Percentiles rank a stretch among this genome's conserved stretches.
These are phyloP conservation scores for Pichia manshurica DNA, from an alignment of 805 yeast genomes.

Conservation along the genomic window DNA sequence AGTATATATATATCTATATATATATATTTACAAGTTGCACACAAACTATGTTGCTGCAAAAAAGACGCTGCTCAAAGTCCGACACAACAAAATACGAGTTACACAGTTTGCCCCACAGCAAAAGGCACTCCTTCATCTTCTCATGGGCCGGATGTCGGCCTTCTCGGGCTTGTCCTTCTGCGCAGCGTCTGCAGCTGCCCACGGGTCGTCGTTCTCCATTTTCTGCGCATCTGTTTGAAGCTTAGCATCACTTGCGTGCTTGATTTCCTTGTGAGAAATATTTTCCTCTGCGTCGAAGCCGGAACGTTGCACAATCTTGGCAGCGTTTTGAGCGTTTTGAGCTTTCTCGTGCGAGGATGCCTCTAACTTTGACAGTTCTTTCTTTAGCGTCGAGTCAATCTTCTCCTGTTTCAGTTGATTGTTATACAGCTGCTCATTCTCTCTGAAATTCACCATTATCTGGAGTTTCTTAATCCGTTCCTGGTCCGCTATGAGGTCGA, in stretches of 20 bases:
- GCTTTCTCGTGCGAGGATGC: slow-evolving; percentile 15
- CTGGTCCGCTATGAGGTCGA: slow-evolving; percentile 56
- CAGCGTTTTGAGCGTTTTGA: slow-evolving; percentile 3
- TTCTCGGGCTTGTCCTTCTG: neutral
- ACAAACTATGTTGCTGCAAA: no score
- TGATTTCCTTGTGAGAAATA: slow-evolving; percentile 1
- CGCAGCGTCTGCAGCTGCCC: slow-evolving; percentile 1
- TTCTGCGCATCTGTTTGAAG: slow-evolving; percentile 3
- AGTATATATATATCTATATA: no score
- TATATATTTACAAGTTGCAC: no score
- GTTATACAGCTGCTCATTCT: slow-evolving; percentile 33
- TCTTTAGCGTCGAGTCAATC: slow-evolving; percentile 20
- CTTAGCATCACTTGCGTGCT: neutral
- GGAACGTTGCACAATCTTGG: slow-evolving; percentile 1
- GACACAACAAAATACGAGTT: neutral
- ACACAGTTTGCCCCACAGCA: no score
- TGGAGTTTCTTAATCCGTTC: slow-evolving; percentile 49
- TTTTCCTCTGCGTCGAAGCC: neutral
- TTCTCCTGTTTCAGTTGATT: slow-evolving; percentile 16
- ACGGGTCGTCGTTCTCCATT: slow-evolving; percentile 8
- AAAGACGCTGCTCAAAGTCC: no score
- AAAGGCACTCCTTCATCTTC: neutral
- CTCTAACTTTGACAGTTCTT: slow-evolving; percentile 16
- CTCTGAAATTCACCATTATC: slow-evolving; percentile 43
- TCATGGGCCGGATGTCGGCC: slow-evolving; percentile 2